Conservation (phyloP, 2,329 filamentous ascomycete species). For the Trichoderma koningiopsis region DNA sequence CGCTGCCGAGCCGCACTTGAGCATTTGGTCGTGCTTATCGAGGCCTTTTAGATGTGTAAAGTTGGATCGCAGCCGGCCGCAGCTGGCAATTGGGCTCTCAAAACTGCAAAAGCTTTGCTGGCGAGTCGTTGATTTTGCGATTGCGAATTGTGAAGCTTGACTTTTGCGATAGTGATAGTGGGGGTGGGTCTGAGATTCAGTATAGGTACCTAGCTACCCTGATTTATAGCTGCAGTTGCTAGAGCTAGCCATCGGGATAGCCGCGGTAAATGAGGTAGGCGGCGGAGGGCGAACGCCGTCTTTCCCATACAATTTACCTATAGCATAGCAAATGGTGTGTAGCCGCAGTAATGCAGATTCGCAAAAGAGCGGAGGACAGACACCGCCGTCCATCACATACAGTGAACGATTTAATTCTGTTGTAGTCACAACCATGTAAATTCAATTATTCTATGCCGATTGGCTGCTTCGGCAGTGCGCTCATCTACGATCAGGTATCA, state of each 20-base stretch:
- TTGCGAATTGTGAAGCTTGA: neutral
- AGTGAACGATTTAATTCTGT: too few species aligned
- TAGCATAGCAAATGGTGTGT: neutral
- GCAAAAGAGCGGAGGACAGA: too few species aligned
- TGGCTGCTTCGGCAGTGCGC: neutral
- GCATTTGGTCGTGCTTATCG: slow-evolving; percentile 4
- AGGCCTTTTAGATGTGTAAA: neutral
- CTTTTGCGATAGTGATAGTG: slow-evolving; percentile 9
- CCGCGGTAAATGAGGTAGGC: neutral
- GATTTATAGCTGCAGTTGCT: too few species aligned
- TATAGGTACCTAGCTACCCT: neutral
- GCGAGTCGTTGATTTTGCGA: neutral
- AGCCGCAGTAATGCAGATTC: neutral
- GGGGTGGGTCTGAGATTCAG: slow-evolving; percentile 7
- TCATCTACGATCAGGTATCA: neutral
- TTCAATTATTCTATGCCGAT: neutral
- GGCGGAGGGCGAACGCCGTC: too few species aligned
- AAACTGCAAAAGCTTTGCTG: neutral
- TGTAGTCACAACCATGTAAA: neutral
- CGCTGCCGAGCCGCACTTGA: slow-evolving; percentile 34
- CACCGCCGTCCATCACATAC: too few species aligned
- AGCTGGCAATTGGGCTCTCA: neutral
- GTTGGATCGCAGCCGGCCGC: neutral
- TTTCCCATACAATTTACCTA: too few species aligned
- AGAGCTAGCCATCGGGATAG: neutral